Conservation (phyloP, 768 basidiomycete genomes). For the Russula lepida region DNA sequence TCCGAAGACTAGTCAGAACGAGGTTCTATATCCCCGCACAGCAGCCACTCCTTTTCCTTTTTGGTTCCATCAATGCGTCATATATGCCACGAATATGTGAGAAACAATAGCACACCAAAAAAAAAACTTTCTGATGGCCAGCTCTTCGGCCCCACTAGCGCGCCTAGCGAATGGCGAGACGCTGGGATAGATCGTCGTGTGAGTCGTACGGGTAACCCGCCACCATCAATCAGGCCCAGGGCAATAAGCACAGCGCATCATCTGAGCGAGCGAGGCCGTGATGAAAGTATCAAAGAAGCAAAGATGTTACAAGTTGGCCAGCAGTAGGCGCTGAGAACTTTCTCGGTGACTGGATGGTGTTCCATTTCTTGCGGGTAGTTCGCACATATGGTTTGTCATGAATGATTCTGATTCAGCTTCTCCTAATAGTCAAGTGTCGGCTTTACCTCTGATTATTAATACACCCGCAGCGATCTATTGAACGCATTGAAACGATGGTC, state of each 20-base stretch:
- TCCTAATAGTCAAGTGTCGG: neutral
- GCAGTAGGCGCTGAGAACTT: neutral
- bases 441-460: conserved; percentile 24
- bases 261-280: neutral
- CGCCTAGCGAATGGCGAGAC: neutral
- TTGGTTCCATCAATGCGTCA: neutral
- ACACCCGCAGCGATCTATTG: neutral
- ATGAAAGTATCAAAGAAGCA: neutral
- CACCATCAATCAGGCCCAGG: neutral
- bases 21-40: neutral
- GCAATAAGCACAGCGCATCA: neutral
- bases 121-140: neutral
- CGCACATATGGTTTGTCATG: neutral
- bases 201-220: neutral
- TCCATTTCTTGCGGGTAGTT: neutral
- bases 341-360: neutral
- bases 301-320: neutral
- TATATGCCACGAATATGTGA: neutral
- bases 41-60: neutral
- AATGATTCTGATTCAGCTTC: too few species aligned
- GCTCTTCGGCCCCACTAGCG: neutral
- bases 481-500: neutral
- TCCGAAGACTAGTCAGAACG: neutral
- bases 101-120: neutral
- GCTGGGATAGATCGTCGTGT: neutral